Evolutionary conservation across 257 asterid genomes (phyloP).

Genomic region (Nemophila menziesii): DNA sequence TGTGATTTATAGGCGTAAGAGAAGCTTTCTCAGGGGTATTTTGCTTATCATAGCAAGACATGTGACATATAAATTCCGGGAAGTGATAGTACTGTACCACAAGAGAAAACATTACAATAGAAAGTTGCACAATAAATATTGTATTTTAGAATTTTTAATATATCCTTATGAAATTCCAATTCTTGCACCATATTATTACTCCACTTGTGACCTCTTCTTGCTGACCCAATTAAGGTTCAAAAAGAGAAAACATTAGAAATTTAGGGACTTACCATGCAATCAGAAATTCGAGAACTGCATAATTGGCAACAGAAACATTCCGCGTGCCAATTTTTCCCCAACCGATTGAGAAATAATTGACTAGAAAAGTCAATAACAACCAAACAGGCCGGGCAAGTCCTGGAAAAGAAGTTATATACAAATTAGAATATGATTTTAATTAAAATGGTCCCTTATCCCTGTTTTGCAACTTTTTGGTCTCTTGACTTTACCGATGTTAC

Average conservation of each 20-base stretch:
- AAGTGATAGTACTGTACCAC: not conserved
- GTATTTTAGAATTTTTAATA: too few relatives aligned
- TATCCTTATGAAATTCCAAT: too few relatives aligned
- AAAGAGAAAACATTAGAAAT: too few relatives aligned
- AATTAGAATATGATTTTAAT: not conserved
- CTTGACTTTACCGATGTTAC: too few relatives aligned
- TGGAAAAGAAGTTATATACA: not conserved
- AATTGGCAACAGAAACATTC: not conserved
- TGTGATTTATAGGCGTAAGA: not conserved
- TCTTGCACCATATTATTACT: too few relatives aligned
- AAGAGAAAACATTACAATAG: not conserved
- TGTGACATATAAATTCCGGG: not conserved
- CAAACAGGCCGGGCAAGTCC: not conserved
- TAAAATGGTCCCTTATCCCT: too few relatives aligned
- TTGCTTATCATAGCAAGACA: not conserved
- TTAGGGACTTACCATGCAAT: not conserved
- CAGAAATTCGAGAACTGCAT: not conserved
- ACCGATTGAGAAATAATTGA: not conserved
- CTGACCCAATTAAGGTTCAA: too few relatives aligned
- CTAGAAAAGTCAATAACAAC: not conserved
- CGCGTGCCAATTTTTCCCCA: not conserved
- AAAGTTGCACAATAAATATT: too few relatives aligned
- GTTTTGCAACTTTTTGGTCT: too few relatives aligned
- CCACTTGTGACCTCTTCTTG: too few relatives aligned
- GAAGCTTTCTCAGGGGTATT: not conserved